Conservation (phyloP, 139 green algal species). For the Mesotaenium endlicherianum region DNA sequence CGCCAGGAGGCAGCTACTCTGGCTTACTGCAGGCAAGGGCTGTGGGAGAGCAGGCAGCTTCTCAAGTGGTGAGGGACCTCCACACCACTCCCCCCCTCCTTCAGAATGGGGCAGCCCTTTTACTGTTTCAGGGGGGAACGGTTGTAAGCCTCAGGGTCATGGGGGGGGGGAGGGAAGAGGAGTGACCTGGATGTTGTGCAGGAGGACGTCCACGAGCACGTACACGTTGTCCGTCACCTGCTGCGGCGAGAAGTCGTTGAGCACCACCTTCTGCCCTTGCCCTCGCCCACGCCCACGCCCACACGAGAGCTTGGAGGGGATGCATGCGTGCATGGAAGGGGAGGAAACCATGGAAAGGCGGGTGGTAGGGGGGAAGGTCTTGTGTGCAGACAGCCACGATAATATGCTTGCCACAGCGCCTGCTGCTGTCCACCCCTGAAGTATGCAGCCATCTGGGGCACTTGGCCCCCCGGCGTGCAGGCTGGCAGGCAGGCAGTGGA, state of each 20-base stretch:
- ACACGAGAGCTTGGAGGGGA: constrained; percentile 2
- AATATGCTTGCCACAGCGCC: not conserved
- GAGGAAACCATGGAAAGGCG: not conserved
- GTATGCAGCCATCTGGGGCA: too few relatives aligned
- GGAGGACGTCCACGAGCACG: constrained; percentile 16
- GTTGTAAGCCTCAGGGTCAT: too few relatives aligned
- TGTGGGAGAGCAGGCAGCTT: too few relatives aligned
- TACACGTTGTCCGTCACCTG: constrained; percentile 26
- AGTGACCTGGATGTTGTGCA: constrained; percentile 16
- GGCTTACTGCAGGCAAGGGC: too few relatives aligned
- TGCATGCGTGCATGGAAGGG: not conserved
- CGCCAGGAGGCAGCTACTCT: too few relatives aligned
- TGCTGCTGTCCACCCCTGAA: not conserved
- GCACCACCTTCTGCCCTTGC: not conserved
- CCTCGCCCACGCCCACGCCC: not conserved
- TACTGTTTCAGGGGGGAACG: too few relatives aligned
- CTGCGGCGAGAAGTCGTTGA: constrained; percentile 16
- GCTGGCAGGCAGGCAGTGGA: too few relatives aligned
- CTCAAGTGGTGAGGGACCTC: too few relatives aligned
- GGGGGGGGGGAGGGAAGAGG: not conserved
- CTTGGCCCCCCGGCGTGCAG: too few relatives aligned
- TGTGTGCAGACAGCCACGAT: not conserved
- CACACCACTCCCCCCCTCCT: too few relatives aligned
- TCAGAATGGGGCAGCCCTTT: too few relatives aligned
- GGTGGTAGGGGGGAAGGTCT: not conserved